These are phyloP conservation scores for Stylosanthes scabra DNA, from an alignment of 331 rosid genomes.

Conservation along the genomic window DNA sequence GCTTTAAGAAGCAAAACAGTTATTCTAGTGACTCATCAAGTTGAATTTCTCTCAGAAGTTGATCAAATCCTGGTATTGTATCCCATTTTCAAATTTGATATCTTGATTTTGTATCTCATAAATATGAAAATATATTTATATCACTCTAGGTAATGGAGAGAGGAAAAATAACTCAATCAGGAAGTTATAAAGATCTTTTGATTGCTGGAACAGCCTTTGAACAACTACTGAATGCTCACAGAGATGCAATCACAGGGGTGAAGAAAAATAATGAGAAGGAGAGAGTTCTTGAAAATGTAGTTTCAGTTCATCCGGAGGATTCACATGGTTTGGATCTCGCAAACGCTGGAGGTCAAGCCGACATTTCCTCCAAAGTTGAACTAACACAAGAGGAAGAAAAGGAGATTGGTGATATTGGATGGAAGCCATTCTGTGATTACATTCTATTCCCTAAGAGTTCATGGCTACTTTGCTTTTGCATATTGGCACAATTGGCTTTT, in stretches of 20 bases:
- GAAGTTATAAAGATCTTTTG: conserved; percentile 62
- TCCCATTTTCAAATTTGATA: background rate
- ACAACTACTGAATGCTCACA: conserved; percentile 71
- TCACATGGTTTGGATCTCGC: conserved; percentile 16
- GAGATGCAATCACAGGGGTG: conserved; percentile 43
- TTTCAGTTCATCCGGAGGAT: conserved; percentile 31
- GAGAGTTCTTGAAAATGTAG: conserved; percentile 32
- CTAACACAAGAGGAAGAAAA: conserved; percentile 68
- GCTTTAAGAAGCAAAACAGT: conserved; percentile 60
- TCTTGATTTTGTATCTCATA: background rate
- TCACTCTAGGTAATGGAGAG: conserved; percentile 61
- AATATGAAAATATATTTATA: background rate
- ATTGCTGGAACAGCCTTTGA: conserved; percentile 66
- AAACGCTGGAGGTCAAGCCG: conserved; percentile 31
- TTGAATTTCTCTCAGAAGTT: conserved; percentile 66
- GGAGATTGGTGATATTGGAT: conserved; percentile 64
- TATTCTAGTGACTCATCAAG: conserved; percentile 83
- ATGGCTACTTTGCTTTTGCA: conserved; percentile 39
- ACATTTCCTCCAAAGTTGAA: conserved; percentile 37
- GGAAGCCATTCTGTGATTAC: conserved; percentile 67
- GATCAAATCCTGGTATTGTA: conserved; percentile 61
- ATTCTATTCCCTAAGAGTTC: conserved; percentile 54
- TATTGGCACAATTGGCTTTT: conserved; percentile 42
- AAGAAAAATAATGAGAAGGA: conserved; percentile 20
- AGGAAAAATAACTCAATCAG: conserved; percentile 58